These are phyloP conservation scores for Vigna reflexopilosa DNA, from an alignment of 306 rosid genomes.

Conservation along the genomic window DNA sequence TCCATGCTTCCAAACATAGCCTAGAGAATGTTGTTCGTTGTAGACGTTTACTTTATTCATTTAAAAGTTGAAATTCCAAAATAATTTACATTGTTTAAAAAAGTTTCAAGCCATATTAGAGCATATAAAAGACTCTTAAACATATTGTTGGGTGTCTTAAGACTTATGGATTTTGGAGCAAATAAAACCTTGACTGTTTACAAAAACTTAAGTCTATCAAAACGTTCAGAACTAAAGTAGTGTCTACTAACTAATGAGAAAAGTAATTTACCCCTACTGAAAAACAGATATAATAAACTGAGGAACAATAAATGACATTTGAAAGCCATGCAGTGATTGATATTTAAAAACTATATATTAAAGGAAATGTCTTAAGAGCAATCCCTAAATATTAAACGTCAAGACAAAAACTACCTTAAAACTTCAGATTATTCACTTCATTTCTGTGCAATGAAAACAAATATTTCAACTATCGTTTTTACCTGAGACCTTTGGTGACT, in stretches of 20 bases:
- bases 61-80: not conserved
- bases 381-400: slow-evolving; percentile 23
- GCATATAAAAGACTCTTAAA: slow-evolving; percentile 12
- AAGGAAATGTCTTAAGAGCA: slow-evolving; percentile 18
- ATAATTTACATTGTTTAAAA: slow-evolving; percentile 17
- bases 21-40: too few relatives aligned
- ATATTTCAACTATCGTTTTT: slow-evolving; percentile 26
- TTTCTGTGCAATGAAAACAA: slow-evolving; percentile 34
- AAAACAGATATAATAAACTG: slow-evolving; percentile 14
- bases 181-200: slow-evolving; percentile 17
- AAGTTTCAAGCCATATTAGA: slow-evolving; percentile 12
- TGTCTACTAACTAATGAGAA: slow-evolving; percentile 10
- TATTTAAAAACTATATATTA: slow-evolving; percentile 27
- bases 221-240: slow-evolving; percentile 8
- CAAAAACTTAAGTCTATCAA: slow-evolving; percentile 11
- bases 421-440: slow-evolving; percentile 19
- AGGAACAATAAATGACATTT: slow-evolving; percentile 32
- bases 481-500: slow-evolving; percentile 58
- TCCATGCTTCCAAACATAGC: too few relatives aligned
- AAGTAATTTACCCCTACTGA: not conserved
- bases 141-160: not conserved
- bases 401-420: slow-evolving; percentile 21
- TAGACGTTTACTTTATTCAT: too few relatives aligned
- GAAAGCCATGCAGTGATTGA: slow-evolving; percentile 35
- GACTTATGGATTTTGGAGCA: slow-evolving; percentile 5